Conservation (phyloP, 257 asterid species). For the Asclepias syriaca region DNA sequence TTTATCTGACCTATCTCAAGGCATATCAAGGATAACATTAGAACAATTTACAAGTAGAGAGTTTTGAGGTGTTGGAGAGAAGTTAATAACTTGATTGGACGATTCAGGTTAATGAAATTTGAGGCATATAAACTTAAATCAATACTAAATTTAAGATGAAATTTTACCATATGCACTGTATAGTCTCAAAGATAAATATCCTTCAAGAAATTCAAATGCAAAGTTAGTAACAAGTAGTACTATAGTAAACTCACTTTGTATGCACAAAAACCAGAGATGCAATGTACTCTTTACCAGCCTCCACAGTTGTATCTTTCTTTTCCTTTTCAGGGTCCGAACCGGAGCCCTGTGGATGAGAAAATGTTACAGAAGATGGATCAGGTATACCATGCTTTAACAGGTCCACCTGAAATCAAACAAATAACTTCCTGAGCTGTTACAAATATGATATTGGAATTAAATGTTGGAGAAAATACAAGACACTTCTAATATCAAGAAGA, state of each 20-base stretch:
- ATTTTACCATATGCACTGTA: neutral
- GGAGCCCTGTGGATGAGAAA: conserved; percentile 54
- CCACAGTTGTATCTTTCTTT: conserved; percentile 38
- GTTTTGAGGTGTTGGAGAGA: neutral
- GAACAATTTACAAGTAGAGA: neutral
- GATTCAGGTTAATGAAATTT: neutral
- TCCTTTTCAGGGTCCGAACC: conserved; percentile 53
- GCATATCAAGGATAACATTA: neutral
- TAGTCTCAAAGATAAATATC: neutral
- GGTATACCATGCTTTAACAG: conserved; percentile 80
- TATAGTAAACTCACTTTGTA: conserved; percentile 47
- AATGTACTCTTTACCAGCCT: conserved; percentile 56
- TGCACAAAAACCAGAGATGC: conserved; percentile 80
- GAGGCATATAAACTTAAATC: neutral
- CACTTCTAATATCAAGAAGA: neutral
- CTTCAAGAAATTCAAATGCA: neutral
- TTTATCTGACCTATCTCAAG: neutral
- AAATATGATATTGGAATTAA: neutral
- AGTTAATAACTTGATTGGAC: neutral
- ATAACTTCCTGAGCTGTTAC: neutral
- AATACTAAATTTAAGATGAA: too few species aligned
- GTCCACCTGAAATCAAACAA: conserved; percentile 55
- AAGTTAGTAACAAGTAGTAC: neutral
- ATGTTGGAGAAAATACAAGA: neutral
- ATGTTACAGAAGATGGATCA: conserved; percentile 74